Conservation (phyloP, 2,329 filamentous ascomycete genomes). For the Penicillium sp. region DNA sequence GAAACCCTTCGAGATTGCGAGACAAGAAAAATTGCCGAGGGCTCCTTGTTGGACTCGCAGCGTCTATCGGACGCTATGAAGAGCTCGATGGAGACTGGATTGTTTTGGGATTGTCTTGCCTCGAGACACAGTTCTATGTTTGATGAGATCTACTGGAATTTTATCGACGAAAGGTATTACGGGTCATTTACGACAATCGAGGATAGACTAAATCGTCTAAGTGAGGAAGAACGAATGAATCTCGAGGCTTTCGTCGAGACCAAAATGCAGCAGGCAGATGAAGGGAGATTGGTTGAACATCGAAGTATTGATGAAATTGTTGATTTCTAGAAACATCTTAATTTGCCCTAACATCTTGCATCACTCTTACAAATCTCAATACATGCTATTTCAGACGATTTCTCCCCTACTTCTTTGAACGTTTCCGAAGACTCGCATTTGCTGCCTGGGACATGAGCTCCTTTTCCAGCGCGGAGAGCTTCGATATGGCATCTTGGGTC, state of each 20-base stretch:
- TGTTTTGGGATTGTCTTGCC: slow-evolving; percentile 28
- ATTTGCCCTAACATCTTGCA: too few relatives aligned
- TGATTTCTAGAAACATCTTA: slow-evolving; percentile 15
- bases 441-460: not conserved
- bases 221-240: slow-evolving; percentile 20
- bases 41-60: slow-evolving; percentile 17
- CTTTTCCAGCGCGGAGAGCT: too few relatives aligned
- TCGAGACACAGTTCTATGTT: slow-evolving; percentile 23
- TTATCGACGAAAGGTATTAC: slow-evolving; percentile 24
- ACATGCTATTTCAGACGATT: not conserved
- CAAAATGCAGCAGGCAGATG: slow-evolving; percentile 23
- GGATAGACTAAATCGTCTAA: slow-evolving; percentile 21
- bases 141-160: slow-evolving; percentile 29
- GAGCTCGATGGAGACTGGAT: slow-evolving; percentile 21
- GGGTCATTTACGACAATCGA: slow-evolving; percentile 23
- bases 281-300: slow-evolving; percentile 18
- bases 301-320: slow-evolving; percentile 22
- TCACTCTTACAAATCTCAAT: too few relatives aligned
- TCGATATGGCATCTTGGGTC: too few relatives aligned
- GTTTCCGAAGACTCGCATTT: not conserved
- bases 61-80: slow-evolving; percentile 23
- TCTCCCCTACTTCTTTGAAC: not conserved
- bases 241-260: slow-evolving; percentile 21
- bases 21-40: slow-evolving; percentile 17
- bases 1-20: slow-evolving; percentile 24